Percentiles rank a stretch among this genome's conserved stretches.
These are phyloP conservation scores for Mycosarcoma mackinlayi DNA, from an alignment of 1,284 basidiomycete species.

Conservation along the genomic window DNA sequence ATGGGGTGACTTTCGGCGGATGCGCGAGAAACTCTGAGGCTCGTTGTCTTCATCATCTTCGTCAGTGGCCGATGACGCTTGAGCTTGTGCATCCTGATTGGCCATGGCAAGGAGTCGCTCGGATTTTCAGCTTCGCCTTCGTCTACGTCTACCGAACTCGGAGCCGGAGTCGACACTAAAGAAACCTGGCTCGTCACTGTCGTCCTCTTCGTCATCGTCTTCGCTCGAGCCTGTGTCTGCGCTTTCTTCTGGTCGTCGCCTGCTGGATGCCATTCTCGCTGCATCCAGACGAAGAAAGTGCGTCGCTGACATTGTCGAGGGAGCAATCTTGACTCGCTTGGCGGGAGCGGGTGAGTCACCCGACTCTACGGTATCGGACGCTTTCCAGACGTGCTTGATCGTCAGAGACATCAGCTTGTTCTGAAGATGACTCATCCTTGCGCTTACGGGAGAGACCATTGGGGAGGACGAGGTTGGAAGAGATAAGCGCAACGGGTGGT, in stretches of 20 bases:
- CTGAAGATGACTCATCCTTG: conserved; percentile 9
- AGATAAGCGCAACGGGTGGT: not conserved
- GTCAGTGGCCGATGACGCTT: conserved; percentile 1
- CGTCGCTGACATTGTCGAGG: conserved; percentile 3
- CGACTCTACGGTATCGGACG: conserved; percentile 21
- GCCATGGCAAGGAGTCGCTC: conserved; percentile 30
- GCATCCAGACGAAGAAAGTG: not conserved
- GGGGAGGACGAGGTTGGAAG: not conserved
- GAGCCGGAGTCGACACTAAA: conserved; percentile 36
- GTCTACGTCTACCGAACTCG: conserved; percentile 49
- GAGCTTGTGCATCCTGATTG: conserved; percentile 10
- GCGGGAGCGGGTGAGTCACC: conserved; percentile 5
- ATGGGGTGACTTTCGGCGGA: conserved; percentile 58
- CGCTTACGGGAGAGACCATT: conserved; percentile 24
- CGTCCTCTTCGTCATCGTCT: too few species aligned
- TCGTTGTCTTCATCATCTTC: conserved; percentile 42
- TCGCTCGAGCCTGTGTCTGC: conserved; percentile 14
- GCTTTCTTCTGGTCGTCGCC: not conserved
- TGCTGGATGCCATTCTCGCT: conserved; percentile 5
- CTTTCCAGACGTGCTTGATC: not conserved
- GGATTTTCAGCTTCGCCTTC: conserved; percentile 55
- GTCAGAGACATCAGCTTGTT: conserved; percentile 6
- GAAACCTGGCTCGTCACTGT: conserved; percentile 16
- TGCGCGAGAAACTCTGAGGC: conserved; percentile 62
- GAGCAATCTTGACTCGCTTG: conserved; percentile 35